Evolutionary conservation across 1,139 yeast genomes (phyloP).

Genomic region (Taphrina deformans): DNA sequence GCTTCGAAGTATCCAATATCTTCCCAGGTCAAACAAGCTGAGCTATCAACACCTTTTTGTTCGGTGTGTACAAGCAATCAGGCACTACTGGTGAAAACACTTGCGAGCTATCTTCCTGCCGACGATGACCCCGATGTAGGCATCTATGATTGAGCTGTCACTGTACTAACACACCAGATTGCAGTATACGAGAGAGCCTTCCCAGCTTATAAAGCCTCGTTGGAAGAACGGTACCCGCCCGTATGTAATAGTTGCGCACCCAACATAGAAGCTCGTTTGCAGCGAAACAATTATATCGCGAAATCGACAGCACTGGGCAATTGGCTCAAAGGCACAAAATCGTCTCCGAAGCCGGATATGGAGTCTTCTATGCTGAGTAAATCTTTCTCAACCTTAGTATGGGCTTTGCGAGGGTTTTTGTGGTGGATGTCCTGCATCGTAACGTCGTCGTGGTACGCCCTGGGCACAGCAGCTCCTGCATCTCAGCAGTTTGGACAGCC

Average conservation of each 20-base stretch:
- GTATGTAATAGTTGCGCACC: constrained; percentile 37
- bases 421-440: constrained; percentile 35
- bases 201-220: constrained; percentile 36
- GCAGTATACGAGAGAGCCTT: constrained; percentile 30
- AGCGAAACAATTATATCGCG: constrained; percentile 38
- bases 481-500: neutral
- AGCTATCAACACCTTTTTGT: constrained; percentile 38
- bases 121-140: constrained; percentile 37
- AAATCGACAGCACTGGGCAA: constrained; percentile 38
- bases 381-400: constrained; percentile 16
- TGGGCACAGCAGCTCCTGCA: constrained; percentile 22
- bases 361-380: neutral
- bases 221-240: constrained; percentile 38
- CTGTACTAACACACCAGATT: neutral
- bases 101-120: constrained; percentile 39
- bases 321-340: constrained; percentile 35
- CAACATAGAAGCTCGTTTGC: constrained; percentile 35
- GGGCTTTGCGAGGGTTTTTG: constrained; percentile 36
- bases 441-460: constrained; percentile 26
- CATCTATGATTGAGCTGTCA: neutral
- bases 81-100: constrained; percentile 35
- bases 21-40: neutral
- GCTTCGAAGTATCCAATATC: neutral
- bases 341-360: neutral
- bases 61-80: constrained; percentile 38